A percentile compares a stretch with the other conserved stretches of the same genome.
Conservation (phyloP, 768 basidiomycete genomes). For the Rhizopogon rudus region DNA sequence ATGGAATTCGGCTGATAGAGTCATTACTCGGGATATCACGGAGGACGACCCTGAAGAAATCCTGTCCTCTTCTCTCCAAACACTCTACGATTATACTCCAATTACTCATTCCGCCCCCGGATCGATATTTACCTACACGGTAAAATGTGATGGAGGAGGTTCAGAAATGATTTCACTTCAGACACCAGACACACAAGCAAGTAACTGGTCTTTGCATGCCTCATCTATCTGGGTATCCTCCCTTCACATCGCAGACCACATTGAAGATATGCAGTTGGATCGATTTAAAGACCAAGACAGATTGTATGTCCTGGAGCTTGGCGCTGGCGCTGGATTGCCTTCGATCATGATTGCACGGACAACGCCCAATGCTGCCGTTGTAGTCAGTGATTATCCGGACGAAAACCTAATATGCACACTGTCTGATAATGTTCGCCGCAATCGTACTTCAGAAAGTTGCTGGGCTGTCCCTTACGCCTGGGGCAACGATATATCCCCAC, state of each 20-base stretch:
- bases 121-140: conserved; percentile 43
- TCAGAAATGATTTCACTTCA: conserved; percentile 11
- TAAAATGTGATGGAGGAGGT: neutral
- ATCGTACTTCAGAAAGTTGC: conserved; percentile 44
- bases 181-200: conserved; percentile 60
- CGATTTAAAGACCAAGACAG: conserved; percentile 14
- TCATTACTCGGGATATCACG: neutral
- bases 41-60: conserved; percentile 56
- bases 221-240: conserved; percentile 74
- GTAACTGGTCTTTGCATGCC: conserved; percentile 75
- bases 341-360: conserved; percentile 59
- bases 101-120: conserved; percentile 57
- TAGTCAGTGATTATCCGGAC: conserved; percentile 72
- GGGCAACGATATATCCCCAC: conserved; percentile 44
- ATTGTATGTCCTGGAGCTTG: conserved; percentile 58
- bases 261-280: conserved; percentile 42
- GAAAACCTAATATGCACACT: conserved; percentile 52
- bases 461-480: conserved; percentile 56
- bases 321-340: conserved; percentile 71
- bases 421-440: conserved; percentile 49
- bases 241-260: conserved; percentile 60
- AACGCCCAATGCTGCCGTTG: conserved; percentile 36
- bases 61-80: conserved; percentile 57
- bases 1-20: neutral
- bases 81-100: conserved; percentile 57